A percentile compares a stretch with the other conserved stretches of the same genome.
Evolutionary conservation across 164 flowering plant genomes (phyloP).

Genomic region (Tetracentron sinense): DNA sequence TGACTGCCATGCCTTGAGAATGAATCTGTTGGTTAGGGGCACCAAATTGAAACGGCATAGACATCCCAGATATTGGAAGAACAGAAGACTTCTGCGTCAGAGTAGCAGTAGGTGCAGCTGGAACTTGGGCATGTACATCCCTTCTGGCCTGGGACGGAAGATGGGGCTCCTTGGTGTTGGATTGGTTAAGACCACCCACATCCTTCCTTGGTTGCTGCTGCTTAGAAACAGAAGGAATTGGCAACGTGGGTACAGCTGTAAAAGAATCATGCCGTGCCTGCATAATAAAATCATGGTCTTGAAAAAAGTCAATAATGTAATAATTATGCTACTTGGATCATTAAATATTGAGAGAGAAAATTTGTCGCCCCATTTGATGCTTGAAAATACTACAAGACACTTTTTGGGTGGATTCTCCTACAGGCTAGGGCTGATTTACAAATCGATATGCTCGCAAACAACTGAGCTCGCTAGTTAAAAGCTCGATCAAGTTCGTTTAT

Average conservation of each 20-base stretch:
- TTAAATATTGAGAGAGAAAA: background rate
- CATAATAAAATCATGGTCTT: conserved; percentile 4
- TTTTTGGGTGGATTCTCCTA: no score
- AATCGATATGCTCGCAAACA: no score
- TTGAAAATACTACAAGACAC: no score
- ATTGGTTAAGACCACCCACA: conserved; percentile 25
- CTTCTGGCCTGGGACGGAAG: conserved; percentile 41
- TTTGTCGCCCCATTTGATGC: background rate
- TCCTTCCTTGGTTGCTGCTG: conserved; percentile 53
- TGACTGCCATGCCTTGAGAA: conserved; percentile 48
- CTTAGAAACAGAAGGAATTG: conserved; percentile 53
- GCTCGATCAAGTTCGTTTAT: no score
- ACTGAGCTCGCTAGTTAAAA: no score
- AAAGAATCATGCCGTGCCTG: conserved; percentile 65
- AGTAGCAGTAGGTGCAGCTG: conserved; percentile 28
- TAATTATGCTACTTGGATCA: no score
- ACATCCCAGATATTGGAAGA: conserved; percentile 25
- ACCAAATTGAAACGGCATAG: conserved; percentile 54
- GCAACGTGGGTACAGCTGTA: conserved; percentile 41
- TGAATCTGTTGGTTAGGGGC: conserved; percentile 54
- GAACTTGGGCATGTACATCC: conserved; percentile 34
- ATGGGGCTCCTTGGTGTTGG: conserved; percentile 37
- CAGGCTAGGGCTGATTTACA: no score
- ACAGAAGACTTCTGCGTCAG: conserved; percentile 52
- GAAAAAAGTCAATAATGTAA: background rate